phyloP scores from a whole-genome alignment of 2,329 filamentous ascomycete species.

The Colletotrichum euphorbiae region DNA sequence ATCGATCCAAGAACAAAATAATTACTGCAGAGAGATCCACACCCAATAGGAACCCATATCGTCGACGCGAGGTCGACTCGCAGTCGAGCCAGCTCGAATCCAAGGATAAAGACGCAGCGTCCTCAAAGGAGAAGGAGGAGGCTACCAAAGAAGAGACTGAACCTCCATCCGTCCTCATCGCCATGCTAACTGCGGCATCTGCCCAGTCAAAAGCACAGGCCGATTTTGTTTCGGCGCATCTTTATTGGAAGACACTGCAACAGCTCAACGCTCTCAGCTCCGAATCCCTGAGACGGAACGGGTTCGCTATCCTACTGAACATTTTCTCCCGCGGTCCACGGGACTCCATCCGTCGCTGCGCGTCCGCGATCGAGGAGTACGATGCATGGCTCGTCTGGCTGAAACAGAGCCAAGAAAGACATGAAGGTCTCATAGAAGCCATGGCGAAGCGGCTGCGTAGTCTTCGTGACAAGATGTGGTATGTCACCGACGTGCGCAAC shows the following conservation, averaged over 20 bases:
- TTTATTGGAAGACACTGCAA: constrained; percentile 86
- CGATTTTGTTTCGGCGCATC: constrained; percentile 85
- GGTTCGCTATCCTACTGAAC: constrained; percentile 78
- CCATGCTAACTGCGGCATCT: constrained; percentile 82
- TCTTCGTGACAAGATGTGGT: constrained; percentile 98
- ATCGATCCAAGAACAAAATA: constrained; percentile 69
- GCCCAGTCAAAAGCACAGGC: constrained; percentile 81
- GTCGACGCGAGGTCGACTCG: constrained; percentile 47
- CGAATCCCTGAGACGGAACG: constrained; percentile 71
- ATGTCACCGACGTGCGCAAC: constrained; percentile 91
- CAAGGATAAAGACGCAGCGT: constrained; percentile 27
- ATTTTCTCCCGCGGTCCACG: constrained; percentile 79
- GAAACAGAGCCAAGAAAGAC: constrained; percentile 82
- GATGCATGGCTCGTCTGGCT: constrained; percentile 87
- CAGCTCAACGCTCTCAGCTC: constrained; percentile 75
- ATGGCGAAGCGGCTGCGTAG: constrained; percentile 80
- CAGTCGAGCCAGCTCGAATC: not conserved
- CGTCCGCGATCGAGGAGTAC: constrained; percentile 80
- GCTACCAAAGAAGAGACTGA: constrained; percentile 30
- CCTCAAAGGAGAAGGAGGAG: constrained; percentile 35
- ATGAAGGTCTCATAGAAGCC: constrained; percentile 78
- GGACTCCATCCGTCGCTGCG: constrained; percentile 76
- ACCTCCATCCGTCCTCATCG: constrained; percentile 64
- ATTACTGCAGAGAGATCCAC: constrained; percentile 63
- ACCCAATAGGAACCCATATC: constrained; percentile 70